These are phyloP conservation scores for Spinellus fusiger DNA, from an alignment of 192 early-diverging fungal species.

Conservation along the genomic window DNA sequence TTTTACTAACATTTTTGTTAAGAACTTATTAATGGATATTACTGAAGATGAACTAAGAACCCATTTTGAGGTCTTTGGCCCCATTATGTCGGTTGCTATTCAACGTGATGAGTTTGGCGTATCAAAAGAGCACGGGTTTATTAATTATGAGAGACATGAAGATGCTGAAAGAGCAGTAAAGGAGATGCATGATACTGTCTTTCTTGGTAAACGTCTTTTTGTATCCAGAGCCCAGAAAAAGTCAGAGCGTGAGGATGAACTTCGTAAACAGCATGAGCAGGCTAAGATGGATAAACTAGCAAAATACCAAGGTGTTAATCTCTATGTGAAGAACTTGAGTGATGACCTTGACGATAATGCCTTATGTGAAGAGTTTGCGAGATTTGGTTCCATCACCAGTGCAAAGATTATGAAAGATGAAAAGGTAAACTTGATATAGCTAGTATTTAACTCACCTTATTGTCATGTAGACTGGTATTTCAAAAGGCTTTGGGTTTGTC, in stretches of 20 bases:
- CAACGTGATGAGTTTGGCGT: conserved; percentile 64
- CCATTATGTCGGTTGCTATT: conserved; percentile 66
- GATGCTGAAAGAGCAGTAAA: conserved; percentile 71
- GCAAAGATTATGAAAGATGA: conserved; percentile 92
- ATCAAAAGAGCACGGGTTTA: conserved; percentile 83
- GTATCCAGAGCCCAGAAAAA: conserved; percentile 92
- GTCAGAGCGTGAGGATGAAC: conserved; percentile 82
- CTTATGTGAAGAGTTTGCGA: conserved; percentile 78
- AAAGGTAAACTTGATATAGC: conserved; percentile 34
- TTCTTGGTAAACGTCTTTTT: conserved; percentile 74
- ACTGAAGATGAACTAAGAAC: conserved; percentile 59
- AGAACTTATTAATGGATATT: conserved; percentile 72
- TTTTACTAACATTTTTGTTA: conserved; percentile 91
- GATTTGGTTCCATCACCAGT: conserved; percentile 83
- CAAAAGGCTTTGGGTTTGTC: conserved; percentile 92
- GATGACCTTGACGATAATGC: conserved; percentile 81
- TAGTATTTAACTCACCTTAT: not conserved
- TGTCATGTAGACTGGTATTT: conserved; percentile 23
- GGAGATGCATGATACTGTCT: conserved; percentile 78
- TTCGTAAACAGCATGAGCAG: conserved; percentile 80
- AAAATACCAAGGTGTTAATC: conserved; percentile 91
- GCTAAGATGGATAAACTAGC: conserved; percentile 70
- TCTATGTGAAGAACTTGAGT: conserved; percentile 91
- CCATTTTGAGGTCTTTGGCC: conserved; percentile 66
- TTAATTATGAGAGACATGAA: conserved; percentile 80